Percentiles rank a stretch among this genome's conserved stretches.
Conservation (phyloP, 179 eudicot species). For the Camellia oleifera region DNA sequence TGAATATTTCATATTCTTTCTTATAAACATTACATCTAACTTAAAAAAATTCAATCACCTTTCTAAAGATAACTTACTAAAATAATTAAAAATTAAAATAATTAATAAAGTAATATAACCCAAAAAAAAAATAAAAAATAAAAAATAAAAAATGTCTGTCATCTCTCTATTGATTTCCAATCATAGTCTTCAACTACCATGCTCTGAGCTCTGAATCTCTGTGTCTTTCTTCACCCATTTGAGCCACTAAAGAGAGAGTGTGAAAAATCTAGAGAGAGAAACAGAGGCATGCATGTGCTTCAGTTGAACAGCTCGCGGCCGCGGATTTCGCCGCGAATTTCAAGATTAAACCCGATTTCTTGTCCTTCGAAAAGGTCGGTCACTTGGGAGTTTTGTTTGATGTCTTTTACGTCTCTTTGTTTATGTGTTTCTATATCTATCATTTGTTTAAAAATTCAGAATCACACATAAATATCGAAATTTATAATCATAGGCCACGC, state of each 20-base stretch:
- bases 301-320: slow-evolving; percentile 32
- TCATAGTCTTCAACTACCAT: too few relatives aligned
- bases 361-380: slow-evolving; percentile 29
- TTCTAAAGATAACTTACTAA: too few relatives aligned
- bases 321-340: slow-evolving; percentile 30
- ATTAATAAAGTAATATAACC: too few relatives aligned
- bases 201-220: not conserved
- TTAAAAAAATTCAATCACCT: too few relatives aligned
- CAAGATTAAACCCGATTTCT: slow-evolving; percentile 11
- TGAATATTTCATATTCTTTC: too few relatives aligned
- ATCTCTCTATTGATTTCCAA: too few relatives aligned
- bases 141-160: too few relatives aligned
- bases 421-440: not conserved
- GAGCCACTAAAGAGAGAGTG: slow-evolving; percentile 1
- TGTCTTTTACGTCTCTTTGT: not conserved
- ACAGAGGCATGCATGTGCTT: slow-evolving; percentile 24
- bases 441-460: not conserved
- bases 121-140: too few relatives aligned
- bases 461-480: too few relatives aligned
- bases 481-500: too few relatives aligned
- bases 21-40: too few relatives aligned
- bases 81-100: too few relatives aligned
- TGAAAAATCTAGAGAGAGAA: slow-evolving; percentile 14
- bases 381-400: slow-evolving; percentile 5
- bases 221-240: not conserved